Percentiles rank a stretch among this genome's conserved stretches.
phyloP scores from a whole-genome alignment of 257 asterid species.

The Cinchona pubescens region DNA sequence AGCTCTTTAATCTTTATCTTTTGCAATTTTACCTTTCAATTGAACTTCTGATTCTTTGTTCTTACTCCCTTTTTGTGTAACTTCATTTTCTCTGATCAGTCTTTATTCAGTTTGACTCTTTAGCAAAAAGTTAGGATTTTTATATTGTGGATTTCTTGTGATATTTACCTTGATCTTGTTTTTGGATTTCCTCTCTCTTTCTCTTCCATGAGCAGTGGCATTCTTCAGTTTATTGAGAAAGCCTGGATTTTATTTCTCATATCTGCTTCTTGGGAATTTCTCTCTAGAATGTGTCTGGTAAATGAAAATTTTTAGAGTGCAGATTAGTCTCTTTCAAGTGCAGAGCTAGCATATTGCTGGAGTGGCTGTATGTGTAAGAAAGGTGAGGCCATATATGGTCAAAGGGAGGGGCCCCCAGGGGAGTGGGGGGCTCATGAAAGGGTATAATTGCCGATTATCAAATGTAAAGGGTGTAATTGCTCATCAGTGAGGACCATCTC shows the following conservation, averaged over 20 bases:
- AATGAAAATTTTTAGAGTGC: not conserved
- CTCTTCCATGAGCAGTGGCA: not conserved
- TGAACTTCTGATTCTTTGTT: slow-evolving; percentile 9
- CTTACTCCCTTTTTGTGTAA: not conserved
- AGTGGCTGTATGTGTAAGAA: too few species aligned
- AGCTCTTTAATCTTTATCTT: slow-evolving; percentile 22
- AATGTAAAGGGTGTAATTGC: too few species aligned
- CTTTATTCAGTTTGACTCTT: not conserved
- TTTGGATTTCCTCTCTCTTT: not conserved
- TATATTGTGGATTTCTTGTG: not conserved
- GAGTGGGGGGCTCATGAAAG: too few species aligned
- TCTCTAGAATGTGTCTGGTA: not conserved
- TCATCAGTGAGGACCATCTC: too few species aligned
- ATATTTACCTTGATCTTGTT: not conserved
- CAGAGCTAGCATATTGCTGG: too few species aligned
- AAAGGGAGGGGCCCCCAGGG: too few species aligned
- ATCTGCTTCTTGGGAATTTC: not conserved
- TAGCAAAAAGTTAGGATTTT: not conserved
- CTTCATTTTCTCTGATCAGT: not conserved
- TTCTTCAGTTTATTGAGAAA: not conserved
- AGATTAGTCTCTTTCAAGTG: too few species aligned
- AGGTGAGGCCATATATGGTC: too few species aligned
- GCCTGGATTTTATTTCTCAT: not conserved
- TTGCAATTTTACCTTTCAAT: not conserved
- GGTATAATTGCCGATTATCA: too few species aligned